phyloP scores from a whole-genome alignment of 2,329 filamentous ascomycete species.

The Aspergillus vadensis region DNA sequence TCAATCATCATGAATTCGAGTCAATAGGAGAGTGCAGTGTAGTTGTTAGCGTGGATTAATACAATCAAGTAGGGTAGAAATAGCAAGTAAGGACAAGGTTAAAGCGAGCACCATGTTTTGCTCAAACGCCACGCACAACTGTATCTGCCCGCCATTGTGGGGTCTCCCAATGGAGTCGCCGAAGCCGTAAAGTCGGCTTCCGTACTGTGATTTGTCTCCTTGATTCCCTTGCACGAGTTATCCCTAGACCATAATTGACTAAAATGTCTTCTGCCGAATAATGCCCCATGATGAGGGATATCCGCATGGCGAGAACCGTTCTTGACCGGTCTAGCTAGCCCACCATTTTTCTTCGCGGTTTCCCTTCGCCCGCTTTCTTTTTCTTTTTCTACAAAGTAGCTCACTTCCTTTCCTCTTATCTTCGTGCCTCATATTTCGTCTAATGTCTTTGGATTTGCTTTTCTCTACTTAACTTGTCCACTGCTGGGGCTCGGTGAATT shows the following conservation, averaged over 20 bases:
- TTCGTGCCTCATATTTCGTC: neutral
- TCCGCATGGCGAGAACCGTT: slow-evolving; percentile 3
- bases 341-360: slow-evolving; percentile 4
- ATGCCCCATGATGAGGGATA: slow-evolving; percentile 1
- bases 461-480: neutral
- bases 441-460: neutral
- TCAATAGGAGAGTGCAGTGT: too few relatives aligned
- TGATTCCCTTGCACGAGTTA: neutral
- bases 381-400: neutral
- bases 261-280: neutral
- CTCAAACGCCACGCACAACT: neutral
- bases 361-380: neutral
- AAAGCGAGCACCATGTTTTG: neutral
- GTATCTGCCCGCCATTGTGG: slow-evolving; percentile 7
- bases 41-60: too few relatives aligned
- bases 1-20: too few relatives aligned
- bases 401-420: neutral
- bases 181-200: neutral
- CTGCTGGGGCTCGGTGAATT: neutral
- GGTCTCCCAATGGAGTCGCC: slow-evolving; percentile 1
- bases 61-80: neutral
- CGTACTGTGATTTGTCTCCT: slow-evolving; percentile 4
- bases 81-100: neutral
- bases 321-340: slow-evolving; percentile 6
- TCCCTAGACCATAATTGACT: neutral